Conservation (phyloP, 495 filamentous ascomycete species). For the Aspergillus leporis region DNA sequence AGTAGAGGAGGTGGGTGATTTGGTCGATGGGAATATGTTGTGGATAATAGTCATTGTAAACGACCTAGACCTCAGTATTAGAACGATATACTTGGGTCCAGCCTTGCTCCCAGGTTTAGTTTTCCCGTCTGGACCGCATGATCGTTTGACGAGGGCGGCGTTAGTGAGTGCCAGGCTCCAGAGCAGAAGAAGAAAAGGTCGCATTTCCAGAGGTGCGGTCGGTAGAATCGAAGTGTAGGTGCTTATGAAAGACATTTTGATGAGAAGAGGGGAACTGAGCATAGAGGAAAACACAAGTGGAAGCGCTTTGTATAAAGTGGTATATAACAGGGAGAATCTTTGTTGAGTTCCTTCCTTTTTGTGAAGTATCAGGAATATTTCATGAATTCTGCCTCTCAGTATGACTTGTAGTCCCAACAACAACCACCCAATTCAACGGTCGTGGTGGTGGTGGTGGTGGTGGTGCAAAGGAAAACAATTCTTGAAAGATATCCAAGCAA, state of each 20-base stretch:
- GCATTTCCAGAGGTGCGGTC: not conserved
- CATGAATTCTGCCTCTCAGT: too few relatives aligned
- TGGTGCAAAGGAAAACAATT: too few relatives aligned
- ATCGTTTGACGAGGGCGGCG: not conserved
- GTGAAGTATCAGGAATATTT: too few relatives aligned
- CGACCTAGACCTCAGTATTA: not conserved
- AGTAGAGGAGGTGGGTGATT: conserved; percentile 85
- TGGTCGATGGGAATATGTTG: conserved; percentile 73
- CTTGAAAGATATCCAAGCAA: too few relatives aligned
- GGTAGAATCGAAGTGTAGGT: not conserved
- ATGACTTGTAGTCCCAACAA: too few relatives aligned
- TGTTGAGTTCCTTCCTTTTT: too few relatives aligned
- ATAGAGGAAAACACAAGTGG: not conserved
- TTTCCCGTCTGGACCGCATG: not conserved
- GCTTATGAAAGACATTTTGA: not conserved
- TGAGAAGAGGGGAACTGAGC: not conserved
- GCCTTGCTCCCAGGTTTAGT: not conserved
- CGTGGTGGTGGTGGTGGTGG: too few relatives aligned
- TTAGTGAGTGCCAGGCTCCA: not conserved
- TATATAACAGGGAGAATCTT: too few relatives aligned
- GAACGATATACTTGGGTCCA: not conserved
- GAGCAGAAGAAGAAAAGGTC: not conserved
- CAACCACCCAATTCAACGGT: too few relatives aligned
- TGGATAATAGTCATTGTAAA: conserved; percentile 56
- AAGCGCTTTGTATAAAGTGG: too few relatives aligned